Evolutionary conservation across 495 filamentous ascomycete genomes (phyloP).

Genomic region (Penicillium lividum): DNA sequence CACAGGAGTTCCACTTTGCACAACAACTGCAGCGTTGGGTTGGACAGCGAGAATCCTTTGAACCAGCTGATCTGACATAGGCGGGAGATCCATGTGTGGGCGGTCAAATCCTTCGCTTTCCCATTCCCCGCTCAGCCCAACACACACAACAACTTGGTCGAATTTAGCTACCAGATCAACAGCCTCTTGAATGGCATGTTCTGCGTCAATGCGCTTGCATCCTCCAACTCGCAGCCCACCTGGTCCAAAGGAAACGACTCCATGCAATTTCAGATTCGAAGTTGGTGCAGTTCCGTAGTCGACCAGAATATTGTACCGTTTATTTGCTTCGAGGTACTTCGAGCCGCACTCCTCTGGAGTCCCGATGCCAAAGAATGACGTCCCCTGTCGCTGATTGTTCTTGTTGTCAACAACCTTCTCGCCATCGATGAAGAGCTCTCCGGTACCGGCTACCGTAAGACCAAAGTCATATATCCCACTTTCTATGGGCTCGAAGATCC

Average conservation of each 20-base stretch:
- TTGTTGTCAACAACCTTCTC: slow-evolving; percentile 67
- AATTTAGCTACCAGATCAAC: slow-evolving; percentile 57
- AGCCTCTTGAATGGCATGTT: slow-evolving; percentile 54
- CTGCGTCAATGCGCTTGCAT: slow-evolving; percentile 59
- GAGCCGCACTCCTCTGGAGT: slow-evolving; percentile 58
- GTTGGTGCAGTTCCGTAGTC: slow-evolving; percentile 25
- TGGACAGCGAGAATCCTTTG: slow-evolving; percentile 65
- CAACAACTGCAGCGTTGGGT: slow-evolving; percentile 69
- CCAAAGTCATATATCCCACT: slow-evolving; percentile 69
- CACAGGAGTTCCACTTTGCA: slow-evolving; percentile 79
- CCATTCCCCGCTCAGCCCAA: slow-evolving; percentile 82
- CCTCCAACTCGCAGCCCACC: slow-evolving; percentile 76
- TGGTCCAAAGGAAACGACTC: slow-evolving; percentile 52
- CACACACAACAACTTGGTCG: slow-evolving; percentile 72
- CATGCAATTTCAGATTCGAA: slow-evolving; percentile 51
- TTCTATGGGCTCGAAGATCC: slow-evolving; percentile 52
- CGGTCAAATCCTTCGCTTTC: slow-evolving; percentile 84
- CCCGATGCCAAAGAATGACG: slow-evolving; percentile 56
- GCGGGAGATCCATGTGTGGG: slow-evolving; percentile 71
- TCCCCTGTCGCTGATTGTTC: slow-evolving; percentile 54
- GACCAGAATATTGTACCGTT: slow-evolving; percentile 59
- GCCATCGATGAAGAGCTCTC: slow-evolving; percentile 65
- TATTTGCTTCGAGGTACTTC: slow-evolving; percentile 52
- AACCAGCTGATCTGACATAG: slow-evolving; percentile 68
- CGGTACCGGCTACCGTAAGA: slow-evolving; percentile 70